phyloP scores from a whole-genome alignment of 139 green algal genomes.

The Yamagishiella unicocca region DNA sequence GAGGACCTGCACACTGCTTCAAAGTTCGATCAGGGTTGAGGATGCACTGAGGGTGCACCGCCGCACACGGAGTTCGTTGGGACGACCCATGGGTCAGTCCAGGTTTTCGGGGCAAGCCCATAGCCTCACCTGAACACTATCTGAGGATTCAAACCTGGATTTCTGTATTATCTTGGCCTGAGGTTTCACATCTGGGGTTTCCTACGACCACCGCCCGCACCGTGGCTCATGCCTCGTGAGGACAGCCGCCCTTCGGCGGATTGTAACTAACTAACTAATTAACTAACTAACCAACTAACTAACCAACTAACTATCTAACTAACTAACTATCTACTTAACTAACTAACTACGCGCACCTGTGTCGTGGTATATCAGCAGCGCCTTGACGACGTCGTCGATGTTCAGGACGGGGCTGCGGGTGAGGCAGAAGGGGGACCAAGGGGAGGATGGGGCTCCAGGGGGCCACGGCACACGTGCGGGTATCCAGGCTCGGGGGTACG shows the following conservation, averaged over 20 bases:
- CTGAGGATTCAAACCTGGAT: too few species aligned
- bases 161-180: too few species aligned
- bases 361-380: constrained; percentile 44
- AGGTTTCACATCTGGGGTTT: too few species aligned
- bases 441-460: background rate
- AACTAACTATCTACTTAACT: too few species aligned
- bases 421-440: background rate
- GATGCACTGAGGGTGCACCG: too few species aligned
- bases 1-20: background rate
- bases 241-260: background rate
- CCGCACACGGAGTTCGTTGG: too few species aligned
- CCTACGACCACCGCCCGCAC: background rate
- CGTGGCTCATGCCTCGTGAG: background rate
- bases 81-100: too few species aligned
- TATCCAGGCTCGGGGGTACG: background rate
- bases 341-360: background rate
- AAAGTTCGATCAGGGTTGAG: too few species aligned
- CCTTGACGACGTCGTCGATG: constrained; percentile 51
- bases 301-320: background rate
- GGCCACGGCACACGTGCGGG: background rate
- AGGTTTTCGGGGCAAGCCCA: too few species aligned
- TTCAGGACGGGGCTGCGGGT: constrained; percentile 54
- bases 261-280: too few species aligned
- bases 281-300: background rate
- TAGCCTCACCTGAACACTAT: too few species aligned